Conservation (phyloP, 306 rosid genomes). For the Begonia fuchsioides region DNA sequence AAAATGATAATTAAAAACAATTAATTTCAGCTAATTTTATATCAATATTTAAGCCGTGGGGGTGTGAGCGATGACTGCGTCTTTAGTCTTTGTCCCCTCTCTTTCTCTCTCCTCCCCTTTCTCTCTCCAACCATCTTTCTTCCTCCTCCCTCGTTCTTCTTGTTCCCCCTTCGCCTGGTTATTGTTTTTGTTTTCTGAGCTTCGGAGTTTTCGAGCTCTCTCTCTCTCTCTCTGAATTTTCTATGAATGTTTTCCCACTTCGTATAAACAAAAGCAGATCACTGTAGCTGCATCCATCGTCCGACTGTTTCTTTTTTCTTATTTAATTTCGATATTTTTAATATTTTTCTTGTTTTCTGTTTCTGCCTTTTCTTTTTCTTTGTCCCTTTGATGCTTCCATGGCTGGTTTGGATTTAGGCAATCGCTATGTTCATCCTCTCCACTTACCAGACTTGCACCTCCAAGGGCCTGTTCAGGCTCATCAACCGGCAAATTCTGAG, state of each 20-base stretch:
- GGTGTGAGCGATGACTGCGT: constrained; percentile 44
- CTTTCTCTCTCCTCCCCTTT: constrained; percentile 12
- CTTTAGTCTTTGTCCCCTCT: constrained; percentile 20
- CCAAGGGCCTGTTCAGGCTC: constrained; percentile 15
- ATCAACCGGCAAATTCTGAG: constrained; percentile 21
- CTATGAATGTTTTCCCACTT: constrained; percentile 19
- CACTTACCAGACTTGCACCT: constrained; percentile 50
- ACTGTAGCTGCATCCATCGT: neutral
- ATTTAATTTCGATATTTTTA: constrained; percentile 7
- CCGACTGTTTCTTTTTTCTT: constrained; percentile 5
- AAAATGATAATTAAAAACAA: constrained; percentile 8
- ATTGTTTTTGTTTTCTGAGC: constrained; percentile 5
- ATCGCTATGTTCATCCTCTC: constrained; percentile 53
- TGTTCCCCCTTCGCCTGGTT: constrained; percentile 15
- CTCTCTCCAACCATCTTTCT: neutral
- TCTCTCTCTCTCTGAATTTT: constrained; percentile 2
- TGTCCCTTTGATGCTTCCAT: constrained; percentile 37
- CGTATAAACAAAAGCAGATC: constrained; percentile 19
- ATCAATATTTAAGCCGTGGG: constrained; percentile 24
- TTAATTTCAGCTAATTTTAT: constrained; percentile 18
- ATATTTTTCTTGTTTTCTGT: constrained; percentile 53
- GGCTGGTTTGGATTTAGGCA: constrained; percentile 93
- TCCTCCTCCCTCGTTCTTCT: constrained; percentile 36
- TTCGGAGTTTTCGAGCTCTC: constrained; percentile 10
- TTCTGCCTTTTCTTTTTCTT: constrained; percentile 14